Base-by-base conservation (phyloP, 1,284 basidiomycete genomes). In the Pyrrhoderma lamaoense region DNA sequence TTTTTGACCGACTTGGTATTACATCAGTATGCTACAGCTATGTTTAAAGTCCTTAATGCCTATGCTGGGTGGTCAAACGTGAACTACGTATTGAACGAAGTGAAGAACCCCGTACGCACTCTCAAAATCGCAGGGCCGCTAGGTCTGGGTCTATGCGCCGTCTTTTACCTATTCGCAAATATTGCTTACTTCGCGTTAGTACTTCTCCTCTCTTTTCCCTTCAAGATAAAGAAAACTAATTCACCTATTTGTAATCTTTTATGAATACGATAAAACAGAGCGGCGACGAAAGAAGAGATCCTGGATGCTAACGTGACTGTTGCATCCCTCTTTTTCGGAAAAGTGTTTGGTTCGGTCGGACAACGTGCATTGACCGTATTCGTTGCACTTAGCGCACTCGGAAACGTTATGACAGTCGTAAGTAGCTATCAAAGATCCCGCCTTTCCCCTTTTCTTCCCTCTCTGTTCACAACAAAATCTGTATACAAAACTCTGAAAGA, bases 71-170 rank as follows among this genome's bases (percentile, higher is more conserved):
- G 79, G 73, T 70, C 69, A 0, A 72, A 73, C 38, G 66, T 71
- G 42, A 76, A 79, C 55, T 77, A 76, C 42, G 73, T 79, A 1
- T 60, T 79, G 47, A 77, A 77, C 55, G 77, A 82, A 13, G 75
- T 82, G 35, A 69, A 67, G 43, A 58, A 76, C 55, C 75, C 74
- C 0, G 64, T 77, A 1, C 67, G 72, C 14, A 80, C 77, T 0
- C 67, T 82, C 42, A 74, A 73, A 58, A 72, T 77, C 13, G 75
- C 77, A 0, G 79, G 76, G 5, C 75, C 76, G 0, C 66, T 80
- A 5, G 79, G 75, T 2, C 58, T 79, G 8, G 64, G 68, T 3
- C 67, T 75, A 13, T 74, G 74, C 34, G 67, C 75, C 0, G 49
- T 66, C 2, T 61, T 79, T 9, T 80, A 80, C 47, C 53, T 79